Evolutionary conservation across 2,329 filamentous ascomycete genomes (phyloP).

Genomic region (Teratosphaeria gauchensis): DNA sequence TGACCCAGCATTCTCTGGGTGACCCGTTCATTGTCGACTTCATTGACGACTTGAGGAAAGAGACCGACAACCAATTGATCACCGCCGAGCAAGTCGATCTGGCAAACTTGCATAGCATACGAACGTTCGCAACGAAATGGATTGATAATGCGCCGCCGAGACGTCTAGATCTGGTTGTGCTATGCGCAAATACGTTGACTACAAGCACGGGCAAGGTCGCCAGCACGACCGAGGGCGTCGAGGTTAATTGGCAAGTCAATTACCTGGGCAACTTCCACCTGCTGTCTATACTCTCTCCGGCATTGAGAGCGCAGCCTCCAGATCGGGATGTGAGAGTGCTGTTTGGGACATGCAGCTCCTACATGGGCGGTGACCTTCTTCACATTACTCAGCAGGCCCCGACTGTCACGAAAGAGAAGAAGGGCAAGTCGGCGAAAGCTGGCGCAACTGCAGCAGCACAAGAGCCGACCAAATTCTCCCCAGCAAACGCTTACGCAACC

Average conservation of each 20-base stretch:
- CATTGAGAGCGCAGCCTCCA: slow-evolving; percentile 79
- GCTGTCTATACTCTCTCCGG: slow-evolving; percentile 80
- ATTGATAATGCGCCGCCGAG: slow-evolving; percentile 89
- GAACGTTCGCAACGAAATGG: slow-evolving; percentile 93
- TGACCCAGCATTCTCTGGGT: slow-evolving; percentile 70
- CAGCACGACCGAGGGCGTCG: slow-evolving; percentile 68
- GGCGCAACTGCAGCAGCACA: slow-evolving; percentile 4
- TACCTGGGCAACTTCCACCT: slow-evolving; percentile 94
- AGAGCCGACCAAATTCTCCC: slow-evolving; percentile 30
- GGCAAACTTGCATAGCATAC: slow-evolving; percentile 76
- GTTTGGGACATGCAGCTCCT: slow-evolving; percentile 77
- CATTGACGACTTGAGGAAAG: slow-evolving; percentile 73
- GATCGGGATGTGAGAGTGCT: slow-evolving; percentile 88
- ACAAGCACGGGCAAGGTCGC: slow-evolving; percentile 41
- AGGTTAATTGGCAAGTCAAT: slow-evolving; percentile 88
- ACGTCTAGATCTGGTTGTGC: slow-evolving; percentile 78
- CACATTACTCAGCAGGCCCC: slow-evolving; percentile 38
- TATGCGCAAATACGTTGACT: slow-evolving; percentile 73
- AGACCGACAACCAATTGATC: slow-evolving; percentile 74
- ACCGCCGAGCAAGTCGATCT: slow-evolving; percentile 95
- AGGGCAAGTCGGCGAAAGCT: slow-evolving; percentile 44
- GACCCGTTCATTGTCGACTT: slow-evolving; percentile 89
- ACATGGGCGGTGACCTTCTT: slow-evolving; percentile 66
- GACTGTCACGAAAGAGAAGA: slow-evolving; percentile 44
- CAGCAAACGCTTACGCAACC: slow-evolving; percentile 38